Evolutionary conservation across 1,139 yeast genomes (phyloP).

Genomic region (Sugiyamaella novakii): DNA sequence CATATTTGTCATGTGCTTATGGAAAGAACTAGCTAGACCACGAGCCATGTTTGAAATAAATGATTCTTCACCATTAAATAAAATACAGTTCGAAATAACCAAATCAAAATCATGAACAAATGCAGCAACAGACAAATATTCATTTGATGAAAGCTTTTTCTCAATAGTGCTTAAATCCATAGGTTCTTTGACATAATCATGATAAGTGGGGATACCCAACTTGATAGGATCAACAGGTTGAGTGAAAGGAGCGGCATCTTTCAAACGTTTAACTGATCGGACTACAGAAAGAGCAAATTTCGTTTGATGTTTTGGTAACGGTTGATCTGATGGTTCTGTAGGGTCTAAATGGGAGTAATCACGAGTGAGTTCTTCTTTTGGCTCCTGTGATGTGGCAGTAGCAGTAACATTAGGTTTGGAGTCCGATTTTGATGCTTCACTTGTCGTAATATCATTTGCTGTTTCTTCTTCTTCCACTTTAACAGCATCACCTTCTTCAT

Average conservation of each 20-base stretch:
- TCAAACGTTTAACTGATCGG: slow-evolving; percentile 78
- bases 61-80: slow-evolving; percentile 83
- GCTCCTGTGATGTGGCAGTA: slow-evolving; percentile 7
- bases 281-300: slow-evolving; percentile 53
- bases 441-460: neutral
- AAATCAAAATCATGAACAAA: slow-evolving; percentile 79
- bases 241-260: slow-evolving; percentile 89
- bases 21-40: slow-evolving; percentile 87
- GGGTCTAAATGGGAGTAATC: slow-evolving; percentile 35
- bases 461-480: neutral
- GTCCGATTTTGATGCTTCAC: neutral
- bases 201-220: slow-evolving; percentile 87
- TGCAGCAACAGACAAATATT: slow-evolving; percentile 69
- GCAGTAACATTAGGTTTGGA: neutral
- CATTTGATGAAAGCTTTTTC: slow-evolving; percentile 66
- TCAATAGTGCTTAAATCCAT: slow-evolving; percentile 95
- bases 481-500: slow-evolving; percentile 1
- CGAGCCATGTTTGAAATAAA: slow-evolving; percentile 89
- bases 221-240: slow-evolving; percentile 89
- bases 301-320: slow-evolving; percentile 86
- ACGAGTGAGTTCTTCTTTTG: slow-evolving; percentile 27
- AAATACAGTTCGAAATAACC: slow-evolving; percentile 79
- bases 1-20: slow-evolving; percentile 88
- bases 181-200: slow-evolving; percentile 79
- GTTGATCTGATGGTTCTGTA: slow-evolving; percentile 43